A percentile compares a stretch with the other conserved stretches of the same genome.
Evolutionary conservation across 345 rosid genomes (phyloP).

Genomic region (Syzygium aqueum): DNA sequence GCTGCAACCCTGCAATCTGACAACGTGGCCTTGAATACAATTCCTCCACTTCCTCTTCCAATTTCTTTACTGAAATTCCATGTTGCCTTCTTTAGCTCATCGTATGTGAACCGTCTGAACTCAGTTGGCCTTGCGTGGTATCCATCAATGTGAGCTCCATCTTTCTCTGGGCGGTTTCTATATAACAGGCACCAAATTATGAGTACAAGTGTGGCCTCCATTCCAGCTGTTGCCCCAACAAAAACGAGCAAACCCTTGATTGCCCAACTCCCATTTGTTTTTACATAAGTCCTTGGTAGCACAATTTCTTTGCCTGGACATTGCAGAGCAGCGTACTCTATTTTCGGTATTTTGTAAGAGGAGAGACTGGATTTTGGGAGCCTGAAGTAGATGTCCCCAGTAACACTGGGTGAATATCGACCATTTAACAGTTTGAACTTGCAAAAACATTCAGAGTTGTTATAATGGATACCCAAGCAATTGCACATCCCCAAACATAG

Average conservation of each 20-base stretch:
- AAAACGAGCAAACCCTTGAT: not conserved
- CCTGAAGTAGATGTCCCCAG: not conserved
- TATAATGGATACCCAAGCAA: not conserved
- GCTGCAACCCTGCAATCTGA: not conserved
- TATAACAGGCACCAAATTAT: not conserved
- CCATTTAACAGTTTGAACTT: not conserved
- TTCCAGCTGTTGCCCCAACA: not conserved
- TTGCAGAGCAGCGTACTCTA: not conserved
- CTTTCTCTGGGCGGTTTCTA: not conserved
- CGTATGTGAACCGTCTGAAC: not conserved
- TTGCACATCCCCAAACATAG: not conserved
- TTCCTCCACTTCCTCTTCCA: not conserved
- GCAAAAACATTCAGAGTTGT: not conserved
- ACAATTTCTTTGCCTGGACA: not conserved
- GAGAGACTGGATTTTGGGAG: not conserved
- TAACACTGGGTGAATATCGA: rapidly evolving
- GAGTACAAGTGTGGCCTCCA: not conserved
- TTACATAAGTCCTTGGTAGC: not conserved
- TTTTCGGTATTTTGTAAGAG: not conserved
- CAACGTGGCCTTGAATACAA: not conserved
- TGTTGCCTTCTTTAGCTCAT: not conserved
- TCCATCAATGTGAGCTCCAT: not conserved
- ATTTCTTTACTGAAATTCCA: not conserved
- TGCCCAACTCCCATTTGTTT: not conserved
- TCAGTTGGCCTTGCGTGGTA: not conserved